A percentile compares a stretch with the other conserved stretches of the same genome.
These are phyloP conservation scores for Goniomonas avonlea DNA, from an alignment of 78 protist species.

Conservation along the genomic window DNA sequence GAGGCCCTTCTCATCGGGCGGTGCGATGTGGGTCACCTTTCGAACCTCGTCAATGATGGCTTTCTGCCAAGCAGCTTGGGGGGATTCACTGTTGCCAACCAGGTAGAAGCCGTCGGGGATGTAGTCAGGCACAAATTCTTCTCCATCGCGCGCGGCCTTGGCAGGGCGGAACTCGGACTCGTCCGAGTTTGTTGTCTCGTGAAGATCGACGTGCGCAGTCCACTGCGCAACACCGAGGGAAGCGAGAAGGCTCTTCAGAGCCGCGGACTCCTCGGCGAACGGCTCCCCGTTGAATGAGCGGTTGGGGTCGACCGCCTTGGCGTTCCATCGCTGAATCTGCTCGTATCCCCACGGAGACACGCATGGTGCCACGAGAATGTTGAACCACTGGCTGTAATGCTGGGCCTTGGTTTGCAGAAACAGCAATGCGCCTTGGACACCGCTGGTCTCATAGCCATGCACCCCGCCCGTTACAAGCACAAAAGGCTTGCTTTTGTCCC, in stretches of 20 bases:
- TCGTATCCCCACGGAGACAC: conserved; percentile 47
- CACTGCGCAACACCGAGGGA: background rate
- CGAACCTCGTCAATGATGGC: conserved; percentile 23
- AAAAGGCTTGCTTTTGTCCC: background rate
- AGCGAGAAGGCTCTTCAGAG: background rate
- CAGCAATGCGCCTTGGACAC: conserved; percentile 39
- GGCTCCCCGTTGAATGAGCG: conserved; percentile 14
- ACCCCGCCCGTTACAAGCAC: conserved; percentile 42
- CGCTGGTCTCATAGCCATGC: conserved; percentile 47
- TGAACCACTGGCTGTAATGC: background rate
- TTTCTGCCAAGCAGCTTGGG: background rate
- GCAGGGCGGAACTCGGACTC: conserved; percentile 35
- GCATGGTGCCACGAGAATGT: conserved; percentile 33
- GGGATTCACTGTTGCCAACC: background rate
- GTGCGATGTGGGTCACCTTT: conserved; percentile 39
- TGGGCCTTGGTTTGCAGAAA: background rate
- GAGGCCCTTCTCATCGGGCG: conserved; percentile 11
- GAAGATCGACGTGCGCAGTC: conserved; percentile 23
- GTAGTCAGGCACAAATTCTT: background rate
- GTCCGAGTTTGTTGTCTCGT: conserved; percentile 46
- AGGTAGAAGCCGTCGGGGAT: conserved; percentile 45
- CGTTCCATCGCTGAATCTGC: conserved; percentile 33
- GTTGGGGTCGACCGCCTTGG: conserved; percentile 37
- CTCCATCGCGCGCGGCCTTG: conserved; percentile 35
- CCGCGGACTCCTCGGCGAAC: background rate